Base-by-base conservation (phyloP, 352 stramenopile genomes). In the Pythium dissotocum region DNA sequence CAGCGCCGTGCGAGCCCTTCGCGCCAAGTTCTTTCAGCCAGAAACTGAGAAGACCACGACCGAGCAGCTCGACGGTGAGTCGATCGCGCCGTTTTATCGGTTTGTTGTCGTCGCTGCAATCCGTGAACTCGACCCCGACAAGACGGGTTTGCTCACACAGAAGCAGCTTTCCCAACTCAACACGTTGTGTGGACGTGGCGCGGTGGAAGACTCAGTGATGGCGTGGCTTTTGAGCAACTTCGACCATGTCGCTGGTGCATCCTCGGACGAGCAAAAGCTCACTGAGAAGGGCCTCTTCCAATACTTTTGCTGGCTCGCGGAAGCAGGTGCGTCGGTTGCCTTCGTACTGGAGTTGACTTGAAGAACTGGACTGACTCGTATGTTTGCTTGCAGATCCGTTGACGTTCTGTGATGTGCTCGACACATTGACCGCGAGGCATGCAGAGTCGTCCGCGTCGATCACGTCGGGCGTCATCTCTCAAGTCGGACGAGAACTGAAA, bases 261-360 rank as follows among this genome's bases (percentile, higher is more conserved):
- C 18, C 26, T 53, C 21, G 18, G 46, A 14, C 46, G 2, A 18
- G 4, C 24, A 1, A 6, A 69, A 68, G 1, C 63, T 93, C 24
- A 88, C 82, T 0, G 80, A 91, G 57, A 73, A 77, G 42, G 83
- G 83, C 12, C 58, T 93, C 12, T 55, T 89, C 18, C 64, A 87
- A 54, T 93, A 93, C 52, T 90, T 93, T 48, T 80, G 72, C 35
- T 91, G 80, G 79, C 51, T 91, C 7, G 85, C 78, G 2, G 80
- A 89, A 72, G 80, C 80, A 69, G 83, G 84, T 90, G 3, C 16
- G 32, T 63, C 14, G 1, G 49, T 33, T 40, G 66, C 26, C 6
- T 40, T 21, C 28, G 5, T 8, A 14, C 7, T 16, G n/a, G 18
- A 30, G 46, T 32, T 26, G 7, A 6, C 12, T 16, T 24, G 46